A percentile compares a stretch with the other conserved stretches of the same genome.
These are phyloP conservation scores for Neurospora cerealis DNA, from an alignment of 495 filamentous ascomycete species.

Conservation along the genomic window DNA sequence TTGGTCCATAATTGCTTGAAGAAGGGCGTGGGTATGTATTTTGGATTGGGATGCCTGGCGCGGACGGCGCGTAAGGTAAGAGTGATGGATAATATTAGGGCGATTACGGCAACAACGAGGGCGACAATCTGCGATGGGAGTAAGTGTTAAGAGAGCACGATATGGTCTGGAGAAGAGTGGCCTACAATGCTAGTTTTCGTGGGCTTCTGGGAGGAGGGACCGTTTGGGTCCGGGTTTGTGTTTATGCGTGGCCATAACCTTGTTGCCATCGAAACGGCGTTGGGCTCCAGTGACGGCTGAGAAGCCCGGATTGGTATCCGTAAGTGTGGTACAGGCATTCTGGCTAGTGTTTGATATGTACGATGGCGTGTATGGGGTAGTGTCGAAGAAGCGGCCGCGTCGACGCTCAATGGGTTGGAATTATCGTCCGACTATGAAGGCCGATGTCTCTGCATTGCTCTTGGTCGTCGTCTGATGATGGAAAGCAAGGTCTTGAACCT, in stretches of 20 bases:
- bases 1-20: slow-evolving; percentile 51
- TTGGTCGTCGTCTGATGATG: background rate
- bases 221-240: background rate
- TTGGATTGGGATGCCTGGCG: slow-evolving; percentile 34
- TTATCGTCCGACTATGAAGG: slow-evolving; percentile 10
- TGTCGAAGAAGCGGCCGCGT: background rate
- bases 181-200: slow-evolving; percentile 6
- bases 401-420: slow-evolving; percentile 4
- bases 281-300: background rate
- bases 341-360: background rate
- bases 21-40: slow-evolving; percentile 46
- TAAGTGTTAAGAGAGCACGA: background rate
- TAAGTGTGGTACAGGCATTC: slow-evolving; percentile 6
- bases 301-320: slow-evolving; percentile 10
- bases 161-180: background rate
- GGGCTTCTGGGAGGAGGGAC: background rate
- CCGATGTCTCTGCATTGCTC: slow-evolving; percentile 13
- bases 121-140: slow-evolving; percentile 10
- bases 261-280: background rate
- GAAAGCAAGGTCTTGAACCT: background rate
- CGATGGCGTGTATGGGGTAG: background rate
- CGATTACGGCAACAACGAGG: slow-evolving; percentile 11
- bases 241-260: slow-evolving; percentile 4
- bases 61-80: slow-evolving; percentile 11
- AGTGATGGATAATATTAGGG: slow-evolving; percentile 8